Evolutionary conservation across 139 green algal species (phyloP).

Genomic region (Edaphochlamys debaryana): DNA sequence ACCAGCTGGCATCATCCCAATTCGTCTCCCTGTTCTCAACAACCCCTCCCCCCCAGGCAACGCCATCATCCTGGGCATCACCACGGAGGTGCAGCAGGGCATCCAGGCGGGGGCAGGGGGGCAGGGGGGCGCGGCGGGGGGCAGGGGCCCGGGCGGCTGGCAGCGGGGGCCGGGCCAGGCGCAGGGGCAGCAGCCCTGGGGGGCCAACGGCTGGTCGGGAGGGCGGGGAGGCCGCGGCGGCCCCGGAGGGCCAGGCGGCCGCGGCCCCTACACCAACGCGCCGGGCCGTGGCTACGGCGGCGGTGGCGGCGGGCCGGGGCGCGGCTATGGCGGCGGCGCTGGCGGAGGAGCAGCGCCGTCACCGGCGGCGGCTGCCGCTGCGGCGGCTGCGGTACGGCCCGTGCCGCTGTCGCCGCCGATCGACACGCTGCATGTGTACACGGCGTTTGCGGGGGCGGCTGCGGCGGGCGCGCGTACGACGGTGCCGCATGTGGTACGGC

Average conservation of each 20-base stretch:
- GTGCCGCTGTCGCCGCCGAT: slow-evolving; percentile 61
- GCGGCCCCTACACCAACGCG: background rate
- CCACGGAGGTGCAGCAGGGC: slow-evolving; percentile 18
- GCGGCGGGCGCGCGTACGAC: background rate
- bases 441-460: background rate
- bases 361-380: background rate
- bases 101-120: background rate
- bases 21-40: no score
- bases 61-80: slow-evolving; percentile 35
- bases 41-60: slow-evolving; percentile 7
- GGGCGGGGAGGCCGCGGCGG: background rate
- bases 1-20: no score
- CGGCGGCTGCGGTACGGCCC: slow-evolving; percentile 7
- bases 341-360: background rate
- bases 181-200: background rate
- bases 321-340: background rate
- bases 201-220: background rate
- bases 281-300: background rate
- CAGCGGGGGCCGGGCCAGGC: background rate
- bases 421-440: slow-evolving; percentile 65
- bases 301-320: background rate
- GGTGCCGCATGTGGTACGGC: slow-evolving; percentile 73
- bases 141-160: background rate
- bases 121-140: background rate
- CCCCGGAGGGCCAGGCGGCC: background rate